Base-by-base conservation (phyloP, 441 rosid genomes). In the Croton laevigatus region DNA sequence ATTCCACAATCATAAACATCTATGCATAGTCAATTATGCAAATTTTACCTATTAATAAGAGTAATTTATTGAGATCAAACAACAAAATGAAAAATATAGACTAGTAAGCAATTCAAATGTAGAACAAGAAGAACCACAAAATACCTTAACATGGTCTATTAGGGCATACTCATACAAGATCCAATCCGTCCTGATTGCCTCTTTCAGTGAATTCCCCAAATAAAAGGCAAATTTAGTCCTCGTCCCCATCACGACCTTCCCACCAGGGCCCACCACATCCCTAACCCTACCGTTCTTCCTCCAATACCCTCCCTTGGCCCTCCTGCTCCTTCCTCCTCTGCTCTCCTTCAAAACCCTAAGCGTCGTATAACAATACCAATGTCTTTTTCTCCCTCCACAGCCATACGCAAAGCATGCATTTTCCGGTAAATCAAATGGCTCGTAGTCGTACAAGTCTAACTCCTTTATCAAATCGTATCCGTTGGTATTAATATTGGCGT, bases 81-180 rank as follows among this genome's bases (percentile, higher is more conserved):
- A 45, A 45, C 3, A 9, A 10, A 9, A 12, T 45, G 49, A 12
- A 45, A 12, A 45, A 45, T 14, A 45, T 9, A 45, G 16, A 45
- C 3, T 10, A 23, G 4, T 27, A 46, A 22, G 19, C 32, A 27
- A 69, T 37, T 48, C n/a, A 64, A 69, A 46, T 46, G 14, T 19
- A 32, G 9, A 44, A 40, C 19, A 71, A 27, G 5, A 38, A 23
- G 0, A 17, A 62, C 36, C 17, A 14, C 13, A 54, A 38, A 49
- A 58, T 81, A 88, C 93, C 93, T 82, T 55, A 19, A 60, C 58
- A 62, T 68, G 82, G 53, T 77, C 77, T 45, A 70, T 63, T 12
- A 81, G 83, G 8, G 85, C 78, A 72, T 85, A 89, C 70, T 86
- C 89, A 32, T 83, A 70, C 82, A 87, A 60, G 12, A 81, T 49